Evolutionary conservation across 2,329 filamentous ascomycete genomes (phyloP).

Genomic region (Cladosporium sp.): DNA sequence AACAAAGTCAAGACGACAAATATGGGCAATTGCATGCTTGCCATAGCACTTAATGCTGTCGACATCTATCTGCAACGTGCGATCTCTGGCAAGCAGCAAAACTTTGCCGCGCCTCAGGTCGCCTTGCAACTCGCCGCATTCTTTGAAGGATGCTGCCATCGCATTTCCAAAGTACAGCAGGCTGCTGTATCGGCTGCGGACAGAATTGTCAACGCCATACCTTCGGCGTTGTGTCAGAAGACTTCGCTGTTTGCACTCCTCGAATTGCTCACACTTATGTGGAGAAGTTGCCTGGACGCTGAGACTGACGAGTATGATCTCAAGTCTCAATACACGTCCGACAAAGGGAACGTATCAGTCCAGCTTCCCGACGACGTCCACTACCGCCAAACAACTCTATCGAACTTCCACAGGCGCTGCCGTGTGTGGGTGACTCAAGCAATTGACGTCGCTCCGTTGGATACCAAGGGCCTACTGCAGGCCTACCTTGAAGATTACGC

Average conservation of each 20-base stretch:
- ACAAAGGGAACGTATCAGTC: conserved; percentile 70
- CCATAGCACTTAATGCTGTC: conserved; percentile 62
- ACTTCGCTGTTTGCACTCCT: conserved; percentile 86
- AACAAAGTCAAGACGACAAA: conserved; percentile 64
- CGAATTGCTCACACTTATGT: conserved; percentile 89
- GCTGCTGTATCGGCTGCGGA: conserved; percentile 79
- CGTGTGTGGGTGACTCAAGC: conserved; percentile 73
- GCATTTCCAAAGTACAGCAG: conserved; percentile 84
- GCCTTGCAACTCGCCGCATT: conserved; percentile 80
- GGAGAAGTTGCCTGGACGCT: conserved; percentile 86
- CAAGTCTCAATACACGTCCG: conserved; percentile 71
- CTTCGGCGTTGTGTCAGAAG: conserved; percentile 83
- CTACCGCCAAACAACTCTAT: conserved; percentile 72
- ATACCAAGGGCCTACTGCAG: conserved; percentile 90
- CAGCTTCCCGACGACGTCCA: conserved; percentile 91
- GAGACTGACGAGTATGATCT: conserved; percentile 93
- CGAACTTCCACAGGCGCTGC: conserved; percentile 68
- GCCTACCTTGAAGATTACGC: conserved; percentile 95
- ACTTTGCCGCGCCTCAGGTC: conserved; percentile 87
- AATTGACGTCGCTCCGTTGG: conserved; percentile 78
- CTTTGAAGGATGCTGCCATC: conserved; percentile 85
- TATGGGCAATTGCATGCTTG: conserved; percentile 57
- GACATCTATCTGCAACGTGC: conserved; percentile 74
- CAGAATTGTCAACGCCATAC: conserved; percentile 74
- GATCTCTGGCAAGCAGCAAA: conserved; percentile 61